phyloP scores from a whole-genome alignment of 371 early-diverging fungal genomes.

The Circinella minor region DNA sequence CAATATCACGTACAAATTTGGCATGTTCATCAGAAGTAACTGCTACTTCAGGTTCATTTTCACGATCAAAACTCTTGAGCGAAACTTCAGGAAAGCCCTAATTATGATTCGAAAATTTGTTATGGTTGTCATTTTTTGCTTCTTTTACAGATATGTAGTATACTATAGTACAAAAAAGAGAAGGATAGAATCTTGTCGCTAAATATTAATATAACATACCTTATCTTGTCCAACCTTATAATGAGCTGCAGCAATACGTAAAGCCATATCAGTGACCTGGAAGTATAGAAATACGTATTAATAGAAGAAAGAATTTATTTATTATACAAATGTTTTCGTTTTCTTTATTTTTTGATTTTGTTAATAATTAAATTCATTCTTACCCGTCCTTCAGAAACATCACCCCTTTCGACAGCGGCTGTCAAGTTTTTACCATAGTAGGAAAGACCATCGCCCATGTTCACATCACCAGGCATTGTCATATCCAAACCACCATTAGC shows the following conservation, averaged over 20 bases:
- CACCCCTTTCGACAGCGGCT: slow-evolving; percentile 27
- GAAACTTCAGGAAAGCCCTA: not conserved
- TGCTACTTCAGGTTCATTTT: slow-evolving; percentile 1
- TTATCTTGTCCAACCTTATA: slow-evolving; percentile 48
- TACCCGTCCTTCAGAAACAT: slow-evolving; percentile 14
- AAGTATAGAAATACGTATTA: not conserved
- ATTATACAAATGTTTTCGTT: not conserved
- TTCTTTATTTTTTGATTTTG: slow-evolving; percentile 27
- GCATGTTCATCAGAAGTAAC: slow-evolving; percentile 27
- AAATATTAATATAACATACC: too few species aligned
- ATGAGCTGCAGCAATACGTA: slow-evolving; percentile 57
- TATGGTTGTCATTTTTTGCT: too few species aligned
- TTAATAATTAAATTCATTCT: too few species aligned
- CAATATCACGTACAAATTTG: slow-evolving; percentile 42
- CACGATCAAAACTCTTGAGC: slow-evolving; percentile 4
- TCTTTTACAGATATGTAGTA: too few species aligned
- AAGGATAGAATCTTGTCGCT: too few species aligned
- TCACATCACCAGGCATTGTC: slow-evolving; percentile 45
- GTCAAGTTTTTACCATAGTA: slow-evolving; percentile 29
- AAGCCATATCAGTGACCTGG: slow-evolving; percentile 56
- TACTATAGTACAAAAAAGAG: too few species aligned
- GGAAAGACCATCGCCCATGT: slow-evolving; percentile 47
- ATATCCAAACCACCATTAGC: slow-evolving; percentile 62
- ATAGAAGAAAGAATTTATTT: not conserved
- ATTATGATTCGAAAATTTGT: too few species aligned